Base-by-base conservation (phyloP, 2,329 filamentous ascomycete genomes). In the Pyrenochaeta sp. region DNA sequence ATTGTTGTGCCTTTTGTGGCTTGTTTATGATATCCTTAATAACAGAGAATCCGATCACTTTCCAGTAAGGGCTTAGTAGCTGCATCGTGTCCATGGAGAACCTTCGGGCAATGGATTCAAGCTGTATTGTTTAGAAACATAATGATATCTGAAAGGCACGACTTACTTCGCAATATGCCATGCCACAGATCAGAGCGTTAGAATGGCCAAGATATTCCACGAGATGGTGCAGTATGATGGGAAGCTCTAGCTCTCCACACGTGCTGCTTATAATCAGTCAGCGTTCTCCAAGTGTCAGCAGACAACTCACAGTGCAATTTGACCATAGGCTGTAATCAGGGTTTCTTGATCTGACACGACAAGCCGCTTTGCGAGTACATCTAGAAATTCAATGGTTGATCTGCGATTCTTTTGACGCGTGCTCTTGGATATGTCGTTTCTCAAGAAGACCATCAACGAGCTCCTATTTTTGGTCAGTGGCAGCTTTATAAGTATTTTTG, bases 21-120 rank as follows among this genome's bases (percentile, higher is more conserved):
- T 87, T 83, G 34, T 82, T 80, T 15, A 87, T 80, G 48, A 97
- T 80, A 58, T 96, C 90, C 66, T 91, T 93, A 19, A 94, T 87
- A 2, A 90, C 86, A 35, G 86, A 82, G 46, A 93, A 87, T 0
- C 90, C 92, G 30, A 99, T 78, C 20, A 83, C 93, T 54, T 85
- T 84, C 92, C 93, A 97, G 68, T 91, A 97, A 1, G 93, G 91
- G 41, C 86, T 84, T 43, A 97, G 86, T 0, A 99, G 75, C 11
- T 85, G 83, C 19, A 81, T 79, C 2, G 86, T 81, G 1, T 83
- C 86, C 24, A 83, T 77, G 3, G 79, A 77, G 27, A 85, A 81
- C 34, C 79, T 75, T 37, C 86, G 81, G 1, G 91, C 88, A 35
- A 97, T 78, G 48, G 84, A 85, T 14, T 88, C 78, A 26, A 96